Evolutionary conservation across 192 early-diverging fungal species (phyloP).

Genomic region (Coemansia brasiliensis): DNA sequence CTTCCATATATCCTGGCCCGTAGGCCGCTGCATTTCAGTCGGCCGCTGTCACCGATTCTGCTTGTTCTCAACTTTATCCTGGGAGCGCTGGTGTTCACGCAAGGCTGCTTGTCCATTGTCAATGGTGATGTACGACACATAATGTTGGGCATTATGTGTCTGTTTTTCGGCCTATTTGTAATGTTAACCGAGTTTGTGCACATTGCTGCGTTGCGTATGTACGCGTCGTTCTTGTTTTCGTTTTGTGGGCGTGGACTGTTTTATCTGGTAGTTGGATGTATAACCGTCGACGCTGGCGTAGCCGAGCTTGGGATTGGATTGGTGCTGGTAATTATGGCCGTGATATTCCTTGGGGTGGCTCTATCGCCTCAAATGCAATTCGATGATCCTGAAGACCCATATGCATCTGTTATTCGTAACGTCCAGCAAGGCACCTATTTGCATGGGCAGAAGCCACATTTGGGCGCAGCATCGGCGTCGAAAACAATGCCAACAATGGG

Average conservation of each 20-base stretch:
- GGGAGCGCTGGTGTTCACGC: slow-evolving; percentile 32
- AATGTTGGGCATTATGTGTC: slow-evolving; percentile 37
- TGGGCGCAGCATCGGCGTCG: slow-evolving; percentile 13
- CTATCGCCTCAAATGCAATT: slow-evolving; percentile 12
- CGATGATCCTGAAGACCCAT: slow-evolving; percentile 46
- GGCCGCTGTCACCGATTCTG: slow-evolving; percentile 21
- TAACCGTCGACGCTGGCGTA: slow-evolving; percentile 16
- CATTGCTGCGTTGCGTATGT: slow-evolving; percentile 37
- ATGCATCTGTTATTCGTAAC: slow-evolving; percentile 28
- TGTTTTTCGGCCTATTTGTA: slow-evolving; percentile 22
- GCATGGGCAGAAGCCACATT: slow-evolving; percentile 2
- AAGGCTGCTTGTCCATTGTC: slow-evolving; percentile 35
- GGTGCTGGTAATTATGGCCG: slow-evolving; percentile 14
- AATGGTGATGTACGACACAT: slow-evolving; percentile 39
- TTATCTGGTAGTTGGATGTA: slow-evolving; percentile 30
- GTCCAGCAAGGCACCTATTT: slow-evolving; percentile 27
- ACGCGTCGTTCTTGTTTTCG: slow-evolving; percentile 42
- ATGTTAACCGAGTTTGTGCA: slow-evolving; percentile 29
- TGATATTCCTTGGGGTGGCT: slow-evolving; percentile 17
- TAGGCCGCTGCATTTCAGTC: slow-evolving; percentile 21
- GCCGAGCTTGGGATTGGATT: slow-evolving; percentile 34
- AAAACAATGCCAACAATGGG: slow-evolving; percentile 16
- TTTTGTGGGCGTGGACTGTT: slow-evolving; percentile 45
- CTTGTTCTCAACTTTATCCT: slow-evolving; percentile 16
- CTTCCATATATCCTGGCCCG: slow-evolving; percentile 48